Base-by-base conservation (phyloP, 148 eudicot genomes). In the Cornus florida region DNA sequence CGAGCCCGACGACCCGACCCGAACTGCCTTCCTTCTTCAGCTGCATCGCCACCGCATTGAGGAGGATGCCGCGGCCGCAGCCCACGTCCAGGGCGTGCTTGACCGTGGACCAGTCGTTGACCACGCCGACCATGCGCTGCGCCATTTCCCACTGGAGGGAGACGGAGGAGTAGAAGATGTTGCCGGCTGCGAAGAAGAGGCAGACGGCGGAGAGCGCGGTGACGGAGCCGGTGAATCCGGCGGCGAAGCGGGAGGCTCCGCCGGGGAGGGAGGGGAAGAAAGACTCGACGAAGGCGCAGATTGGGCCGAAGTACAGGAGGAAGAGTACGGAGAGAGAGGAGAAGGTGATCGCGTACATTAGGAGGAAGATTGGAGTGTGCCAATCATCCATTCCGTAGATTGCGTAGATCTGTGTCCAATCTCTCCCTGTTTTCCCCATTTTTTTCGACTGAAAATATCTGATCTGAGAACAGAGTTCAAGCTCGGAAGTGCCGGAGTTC, bases 331-430 rank as follows among this genome's bases (percentile, higher is more conserved):
- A 90, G 16, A 91, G 85, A 5, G 78, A 50, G 8, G 97, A 74
- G 81, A 94, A 92, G 24, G 78, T 3, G 46, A 84, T 4, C 20
- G 95, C 93, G 74, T 91, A 85, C 56, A 90, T 73, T 22, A 93
- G 80, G 46, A 95, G 89, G 69, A 95, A 95, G 0, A 88, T 14
- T 0, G 92, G 90, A 0, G 96, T 95, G 17, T 90, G 94, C 89
- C 91, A 90, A 39, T 91, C 96, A 28, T 93, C 97, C 81, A 95
- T 89, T 32, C 97, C 97, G 81, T 95, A 95, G 39, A 95, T 95
- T 39, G 93, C 84, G 77, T 91, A 95, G 94, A 95, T 93, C 91
- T 93, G 98, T 0, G 91, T 86, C 98, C 98, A 95, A 32, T 95
- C 98, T 76, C 98, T 80, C 17, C 85, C 91, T 7, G 86, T 74